Conservation (phyloP, 2,329 filamentous ascomycete genomes). For the Alternaria tenuissima region DNA sequence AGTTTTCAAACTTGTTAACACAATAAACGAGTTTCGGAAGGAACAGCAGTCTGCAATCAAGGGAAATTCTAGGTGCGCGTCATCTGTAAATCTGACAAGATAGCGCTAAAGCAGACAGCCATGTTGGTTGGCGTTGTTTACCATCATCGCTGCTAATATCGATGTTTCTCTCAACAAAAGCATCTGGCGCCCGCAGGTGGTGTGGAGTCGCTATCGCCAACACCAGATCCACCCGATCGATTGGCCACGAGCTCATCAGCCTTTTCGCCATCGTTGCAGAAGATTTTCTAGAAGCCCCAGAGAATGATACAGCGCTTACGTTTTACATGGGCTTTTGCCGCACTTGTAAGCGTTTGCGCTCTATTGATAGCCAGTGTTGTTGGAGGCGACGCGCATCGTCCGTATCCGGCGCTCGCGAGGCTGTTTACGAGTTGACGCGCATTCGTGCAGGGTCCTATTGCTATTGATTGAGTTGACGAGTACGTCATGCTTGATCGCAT, state of each 20-base stretch:
- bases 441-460: conserved; percentile 6
- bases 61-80: not conserved
- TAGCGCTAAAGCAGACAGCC: not conserved
- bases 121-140: not conserved
- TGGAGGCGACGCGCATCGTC: not conserved
- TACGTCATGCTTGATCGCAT: conserved; percentile 2
- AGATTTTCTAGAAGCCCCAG: conserved; percentile 7
- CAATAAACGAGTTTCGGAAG: not conserved
- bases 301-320: not conserved
- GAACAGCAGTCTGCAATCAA: not conserved
- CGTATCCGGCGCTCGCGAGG: not conserved
- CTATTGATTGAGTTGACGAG: conserved; percentile 2
- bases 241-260: not conserved
- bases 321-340: not conserved
- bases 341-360: not conserved
- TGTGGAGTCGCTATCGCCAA: conserved; percentile 5
- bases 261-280: conserved; percentile 2
- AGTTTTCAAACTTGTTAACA: not conserved
- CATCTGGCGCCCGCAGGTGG: not conserved
- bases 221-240: conserved; percentile 2
- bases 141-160: not conserved
- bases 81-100: not conserved
- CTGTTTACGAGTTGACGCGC: conserved; percentile 9
- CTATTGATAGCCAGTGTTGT: not conserved
- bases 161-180: conserved; percentile 7